A percentile compares a stretch with the other conserved stretches of the same genome.
These are phyloP conservation scores for Ambrosiella xylebori DNA, from an alignment of 2,329 filamentous ascomycete genomes.

Conservation along the genomic window DNA sequence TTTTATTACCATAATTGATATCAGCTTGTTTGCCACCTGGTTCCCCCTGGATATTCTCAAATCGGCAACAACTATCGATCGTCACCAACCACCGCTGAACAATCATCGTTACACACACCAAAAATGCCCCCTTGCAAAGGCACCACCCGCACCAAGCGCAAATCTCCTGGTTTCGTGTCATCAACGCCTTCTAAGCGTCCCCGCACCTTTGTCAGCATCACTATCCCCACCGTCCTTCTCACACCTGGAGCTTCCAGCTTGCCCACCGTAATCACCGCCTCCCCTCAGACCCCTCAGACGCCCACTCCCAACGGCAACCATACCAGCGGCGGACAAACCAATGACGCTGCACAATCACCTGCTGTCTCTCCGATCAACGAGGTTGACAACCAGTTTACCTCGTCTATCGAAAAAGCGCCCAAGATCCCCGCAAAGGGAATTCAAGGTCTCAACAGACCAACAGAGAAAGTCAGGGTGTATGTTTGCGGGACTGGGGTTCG, in stretches of 20 bases:
- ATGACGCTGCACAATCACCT: too few relatives aligned
- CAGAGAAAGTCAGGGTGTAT: slow-evolving; percentile 29
- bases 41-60: too few relatives aligned
- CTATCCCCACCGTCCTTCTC: neutral
- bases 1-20: too few relatives aligned
- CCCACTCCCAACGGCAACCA: neutral
- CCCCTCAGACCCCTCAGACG: neutral
- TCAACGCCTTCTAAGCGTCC: neutral
- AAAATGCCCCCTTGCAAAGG: neutral
- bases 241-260: neutral
- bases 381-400: too few relatives aligned
- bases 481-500: slow-evolving; percentile 44
- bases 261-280: neutral
- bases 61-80: too few relatives aligned
- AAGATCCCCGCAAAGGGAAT: neutral
- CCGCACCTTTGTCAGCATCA: neutral
- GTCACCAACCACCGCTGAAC: too few relatives aligned
- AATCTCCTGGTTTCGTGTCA: neutral
- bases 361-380: too few relatives aligned
- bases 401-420: neutral
- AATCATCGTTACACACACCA: neutral
- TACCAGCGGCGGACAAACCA: too few relatives aligned
- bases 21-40: too few relatives aligned
- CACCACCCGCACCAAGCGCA: neutral
- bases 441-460: neutral